phyloP scores from a whole-genome alignment of 2,329 filamentous ascomycete species.

The Lecanicillium sp. region DNA sequence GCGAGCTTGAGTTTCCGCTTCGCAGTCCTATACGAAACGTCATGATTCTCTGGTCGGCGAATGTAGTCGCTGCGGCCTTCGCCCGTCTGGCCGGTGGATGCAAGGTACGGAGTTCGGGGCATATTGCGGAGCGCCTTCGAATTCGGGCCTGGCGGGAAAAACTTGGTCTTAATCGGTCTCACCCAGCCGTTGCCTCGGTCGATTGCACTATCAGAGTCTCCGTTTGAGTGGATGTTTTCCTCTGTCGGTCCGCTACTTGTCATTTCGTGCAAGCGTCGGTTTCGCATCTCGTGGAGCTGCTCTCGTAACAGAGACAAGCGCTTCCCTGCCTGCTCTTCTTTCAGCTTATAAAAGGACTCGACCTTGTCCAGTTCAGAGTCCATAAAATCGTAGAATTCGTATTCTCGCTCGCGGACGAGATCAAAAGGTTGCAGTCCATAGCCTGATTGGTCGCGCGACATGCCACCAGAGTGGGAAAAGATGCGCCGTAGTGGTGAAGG shows the following conservation, averaged over 20 bases:
- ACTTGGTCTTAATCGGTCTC: slow-evolving; percentile 44
- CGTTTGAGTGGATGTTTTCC: slow-evolving; percentile 15
- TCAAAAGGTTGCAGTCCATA: slow-evolving; percentile 39
- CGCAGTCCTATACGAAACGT: slow-evolving; percentile 77
- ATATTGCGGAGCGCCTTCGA: slow-evolving; percentile 51
- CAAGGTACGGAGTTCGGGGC: slow-evolving; percentile 40
- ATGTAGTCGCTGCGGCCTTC: slow-evolving; percentile 41
- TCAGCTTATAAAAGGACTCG: slow-evolving; percentile 78
- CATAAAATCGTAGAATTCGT: slow-evolving; percentile 82
- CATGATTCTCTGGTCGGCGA: slow-evolving; percentile 35
- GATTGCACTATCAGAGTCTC: slow-evolving; percentile 15
- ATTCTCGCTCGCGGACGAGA: slow-evolving; percentile 63
- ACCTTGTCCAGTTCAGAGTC: slow-evolving; percentile 85
- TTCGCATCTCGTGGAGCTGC: slow-evolving; percentile 89
- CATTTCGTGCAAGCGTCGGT: slow-evolving; percentile 69
- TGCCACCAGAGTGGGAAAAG: slow-evolving; percentile 22
- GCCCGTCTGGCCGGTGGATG: slow-evolving; percentile 14
- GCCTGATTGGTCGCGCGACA: slow-evolving; percentile 19
- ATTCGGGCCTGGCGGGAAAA: slow-evolving; percentile 52
- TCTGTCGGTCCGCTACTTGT: slow-evolving; percentile 20
- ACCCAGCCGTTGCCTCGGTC: slow-evolving; percentile 32
- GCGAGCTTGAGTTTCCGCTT: slow-evolving; percentile 90
- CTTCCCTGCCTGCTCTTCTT: slow-evolving; percentile 76
- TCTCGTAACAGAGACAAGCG: slow-evolving; percentile 65
- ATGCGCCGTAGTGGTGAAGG: slow-evolving; percentile 26